Evolutionary conservation across 768 basidiomycete genomes (phyloP), one percentile per base, ranked within the genome.

Genomic region (Boletus rufocinnamomeus): DNA sequence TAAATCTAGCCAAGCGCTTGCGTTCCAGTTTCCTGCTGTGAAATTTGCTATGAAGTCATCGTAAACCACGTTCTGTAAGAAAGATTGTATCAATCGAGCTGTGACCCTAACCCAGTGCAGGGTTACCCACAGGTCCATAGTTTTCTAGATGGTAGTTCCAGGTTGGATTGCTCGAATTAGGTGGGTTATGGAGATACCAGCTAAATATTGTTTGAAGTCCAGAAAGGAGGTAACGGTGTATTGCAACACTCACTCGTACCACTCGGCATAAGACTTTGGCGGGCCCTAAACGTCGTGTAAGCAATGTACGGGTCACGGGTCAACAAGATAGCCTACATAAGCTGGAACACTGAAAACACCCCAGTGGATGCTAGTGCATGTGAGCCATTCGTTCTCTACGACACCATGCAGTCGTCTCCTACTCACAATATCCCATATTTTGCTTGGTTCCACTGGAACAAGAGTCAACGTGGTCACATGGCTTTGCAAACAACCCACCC

Each of bases 191-290:
- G 28, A 79, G 64, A 56, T 69, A 52, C 75, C 74, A 77, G 56
- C 79, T 79, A 25, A 2, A 19, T 23, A 50, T 19, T 25, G 34
- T 37, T 25, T 1, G 11, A 7, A 19, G 2, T 16, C 23, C 5
- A 37, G 17, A 23, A 23, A 3, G 21, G 23, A 35, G 3, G 9
- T 6, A 21, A 35, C 7, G 10, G 4, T 11, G 23, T 6, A 21
- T n/a, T n/a, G n/a, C 19, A 23, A 23, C 45, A 77, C 78, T 59
- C 66, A 81, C 80, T 79, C 69, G 58, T 84, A 85, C 82, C 83
- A 85, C 65, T 85, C 84, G 0, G 81, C 77, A 58, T 84, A 84
- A 9, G 65, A 61, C 6, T 60, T 63, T 0, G 72, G 68, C 2
- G 80, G 78, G 10, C 73, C 79, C 80, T 80, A 53, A 35, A 34